phyloP scores from a whole-genome alignment of 2,329 filamentous ascomycete species.

The Furcasterigmium furcatum region DNA sequence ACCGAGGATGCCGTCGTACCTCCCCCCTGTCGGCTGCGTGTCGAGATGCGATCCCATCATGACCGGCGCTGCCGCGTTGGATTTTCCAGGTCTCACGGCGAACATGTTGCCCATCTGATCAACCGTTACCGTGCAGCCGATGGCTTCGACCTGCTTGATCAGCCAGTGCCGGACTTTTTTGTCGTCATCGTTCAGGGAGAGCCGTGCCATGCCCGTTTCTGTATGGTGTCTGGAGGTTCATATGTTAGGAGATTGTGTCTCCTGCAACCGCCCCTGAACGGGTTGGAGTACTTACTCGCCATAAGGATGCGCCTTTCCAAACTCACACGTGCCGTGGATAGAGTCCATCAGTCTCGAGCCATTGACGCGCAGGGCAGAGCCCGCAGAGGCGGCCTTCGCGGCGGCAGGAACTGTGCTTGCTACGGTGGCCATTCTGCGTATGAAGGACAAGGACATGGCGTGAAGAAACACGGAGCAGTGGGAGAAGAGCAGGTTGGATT shows the following conservation, averaged over 20 bases:
- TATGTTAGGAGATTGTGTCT: neutral
- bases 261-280: no score
- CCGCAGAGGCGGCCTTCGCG: neutral
- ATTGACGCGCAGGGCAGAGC: conserved; percentile 7
- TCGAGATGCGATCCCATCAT: conserved; percentile 70
- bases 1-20: conserved; percentile 77
- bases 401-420: neutral
- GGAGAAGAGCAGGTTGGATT: no score
- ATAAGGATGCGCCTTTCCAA: conserved; percentile 14
- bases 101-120: conserved; percentile 83
- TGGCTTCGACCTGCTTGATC: conserved; percentile 53
- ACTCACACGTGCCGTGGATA: conserved; percentile 14
- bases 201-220: conserved; percentile 74
- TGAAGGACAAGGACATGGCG: no score
- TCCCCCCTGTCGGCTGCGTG: conserved; percentile 60
- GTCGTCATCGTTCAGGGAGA: conserved; percentile 69
- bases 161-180: conserved; percentile 76
- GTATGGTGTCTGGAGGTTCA: conserved; percentile 15
- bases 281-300: conserved; percentile 12
- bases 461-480: no score
- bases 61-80: conserved; percentile 50
- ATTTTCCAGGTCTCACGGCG: conserved; percentile 59
- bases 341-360: conserved; percentile 12
- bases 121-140: conserved; percentile 65
- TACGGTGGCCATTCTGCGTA: conserved; percentile 1